Base-by-base conservation (phyloP, 164 flowering plant genomes). In the Warburgia ugandensis region DNA sequence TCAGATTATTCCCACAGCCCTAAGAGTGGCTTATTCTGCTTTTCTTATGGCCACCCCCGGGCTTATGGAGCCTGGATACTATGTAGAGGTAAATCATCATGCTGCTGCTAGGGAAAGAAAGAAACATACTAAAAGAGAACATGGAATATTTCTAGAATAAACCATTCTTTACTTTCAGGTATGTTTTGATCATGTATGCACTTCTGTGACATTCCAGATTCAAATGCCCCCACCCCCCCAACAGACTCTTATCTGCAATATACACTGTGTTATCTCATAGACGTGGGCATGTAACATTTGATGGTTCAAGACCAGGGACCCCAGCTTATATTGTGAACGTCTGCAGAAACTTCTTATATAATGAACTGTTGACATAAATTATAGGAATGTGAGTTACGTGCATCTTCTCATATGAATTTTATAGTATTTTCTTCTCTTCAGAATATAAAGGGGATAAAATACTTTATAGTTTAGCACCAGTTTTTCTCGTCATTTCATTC, bases 301-400 rank as follows among this genome's bases (percentile, higher is more conserved):
- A 89, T 68, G 95, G 86, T 68, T 83, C 97, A 55, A 95, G 86
- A 67, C 94, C 95, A 3, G 97, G 99, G 48, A 94, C 99, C 41
- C 99, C 99, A 37, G 84, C 97, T 53, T 86, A 84, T 70, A 76
- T 90, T 63, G 99, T 94, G n/a, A 90, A 94, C 92, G 99, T 86
- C 39, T 54, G 76, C n/a, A n/a, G n/a, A n/a, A n/a, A n/a, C n/a
- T n/a, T n/a, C n/a, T n/a, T n/a, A n/a, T n/a, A n/a, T n/a, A n/a
- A n/a, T n/a, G n/a, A n/a, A n/a, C n/a, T n/a, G n/a, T n/a, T n/a
- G n/a, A n/a, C n/a, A n/a, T n/a, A n/a, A n/a, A n/a, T n/a, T n/a
- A n/a, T n/a, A n/a, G n/a, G n/a, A n/a, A n/a, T n/a, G n/a, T n/a
- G n/a, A n/a, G n/a, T n/a, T n/a, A n/a, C n/a, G n/a, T n/a, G n/a